Evolutionary conservation across 2,329 filamentous ascomycete genomes (phyloP), one percentile per base, ranked within the genome.

Genomic region (Fusarium burgessii): DNA sequence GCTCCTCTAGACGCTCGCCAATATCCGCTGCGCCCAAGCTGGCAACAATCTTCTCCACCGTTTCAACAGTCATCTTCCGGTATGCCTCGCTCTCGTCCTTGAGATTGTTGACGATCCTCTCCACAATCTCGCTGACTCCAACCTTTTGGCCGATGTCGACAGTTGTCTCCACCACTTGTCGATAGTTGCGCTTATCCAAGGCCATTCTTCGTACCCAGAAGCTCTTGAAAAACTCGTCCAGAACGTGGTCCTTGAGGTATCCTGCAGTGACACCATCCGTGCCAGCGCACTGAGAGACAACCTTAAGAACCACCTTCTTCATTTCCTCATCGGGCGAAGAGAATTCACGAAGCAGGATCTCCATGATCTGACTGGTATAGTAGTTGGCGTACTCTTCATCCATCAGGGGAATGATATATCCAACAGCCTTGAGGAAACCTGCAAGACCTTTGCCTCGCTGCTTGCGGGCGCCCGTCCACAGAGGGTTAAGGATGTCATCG

Each of bases 351-450:
- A 98, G 89, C 17, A 99, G 85, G 77, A 98, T 98, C 81, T 98
- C 96, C 95, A 99, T 98, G 77, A 99, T 98, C 81, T 99, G 95
- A 74, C 91, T 93, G 12, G 96, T 98, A 78, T 99, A 99, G 84
- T 99, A 99, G 80, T 98, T 98, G 82, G 96, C 95, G 80, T 98
- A 98, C 79, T 99, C 96, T 82, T 99, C 96, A 83, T 99, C 96
- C 96, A 99, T 99, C 56, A 99, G 88, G 7, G 96, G 96, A 70
- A 99, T 98, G 78, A 99, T 97, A 80, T 96, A 98, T 29, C 96
- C 96, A 45, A 99, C 95, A 49, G 96, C 96, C 83, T 99, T 99
- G 68, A 99, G 86, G 82, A 98, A 99, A 17, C 94, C 95, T 27
- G 96, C 95, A 46, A 99, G 87, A 76, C 95, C 95, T 81, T 99